A percentile compares a stretch with the other conserved stretches of the same genome.
Evolutionary conservation across 768 basidiomycete genomes (phyloP).

Genomic region (Rhizopogon salebrosus): DNA sequence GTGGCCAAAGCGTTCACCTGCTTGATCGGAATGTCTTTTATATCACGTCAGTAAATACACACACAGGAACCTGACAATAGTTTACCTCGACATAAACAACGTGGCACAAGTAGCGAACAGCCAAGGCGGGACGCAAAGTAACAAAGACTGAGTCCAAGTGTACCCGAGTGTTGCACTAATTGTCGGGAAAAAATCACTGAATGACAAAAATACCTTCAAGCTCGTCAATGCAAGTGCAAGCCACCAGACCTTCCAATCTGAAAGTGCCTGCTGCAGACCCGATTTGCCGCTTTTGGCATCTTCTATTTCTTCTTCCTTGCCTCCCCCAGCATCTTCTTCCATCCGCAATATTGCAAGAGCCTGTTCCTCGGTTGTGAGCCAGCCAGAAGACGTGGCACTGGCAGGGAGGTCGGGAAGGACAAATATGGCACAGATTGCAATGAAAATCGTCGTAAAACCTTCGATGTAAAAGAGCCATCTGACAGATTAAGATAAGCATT

Average conservation of each 20-base stretch:
- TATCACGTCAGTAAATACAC: not conserved
- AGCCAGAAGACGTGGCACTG: conserved; percentile 44
- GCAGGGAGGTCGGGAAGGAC: conserved; percentile 74
- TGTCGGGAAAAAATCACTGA: conserved; percentile 80
- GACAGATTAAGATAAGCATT: not conserved
- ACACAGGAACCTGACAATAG: not conserved
- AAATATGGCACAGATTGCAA: conserved; percentile 50
- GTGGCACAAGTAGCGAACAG: conserved; percentile 54
- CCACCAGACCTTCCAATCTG: conserved; percentile 88
- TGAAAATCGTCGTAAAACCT: conserved; percentile 47
- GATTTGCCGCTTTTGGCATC: conserved; percentile 22
- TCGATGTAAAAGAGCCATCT: conserved; percentile 76
- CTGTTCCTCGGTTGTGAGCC: conserved; percentile 57
- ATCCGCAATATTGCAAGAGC: conserved; percentile 55
- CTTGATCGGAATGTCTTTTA: conserved; percentile 63
- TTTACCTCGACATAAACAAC: conserved; percentile 47
- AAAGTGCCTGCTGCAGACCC: conserved; percentile 55
- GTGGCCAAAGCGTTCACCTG: conserved; percentile 69
- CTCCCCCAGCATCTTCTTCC: conserved; percentile 56
- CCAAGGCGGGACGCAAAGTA: conserved; percentile 73
- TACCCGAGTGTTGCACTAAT: conserved; percentile 72
- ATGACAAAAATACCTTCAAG: conserved; percentile 55
- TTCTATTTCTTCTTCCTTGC: conserved; percentile 45
- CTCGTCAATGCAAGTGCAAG: conserved; percentile 60
- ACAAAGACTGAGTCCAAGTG: conserved; percentile 55